Conservation (phyloP, 1,284 basidiomycete genomes). For the Porodaedalea pini region DNA sequence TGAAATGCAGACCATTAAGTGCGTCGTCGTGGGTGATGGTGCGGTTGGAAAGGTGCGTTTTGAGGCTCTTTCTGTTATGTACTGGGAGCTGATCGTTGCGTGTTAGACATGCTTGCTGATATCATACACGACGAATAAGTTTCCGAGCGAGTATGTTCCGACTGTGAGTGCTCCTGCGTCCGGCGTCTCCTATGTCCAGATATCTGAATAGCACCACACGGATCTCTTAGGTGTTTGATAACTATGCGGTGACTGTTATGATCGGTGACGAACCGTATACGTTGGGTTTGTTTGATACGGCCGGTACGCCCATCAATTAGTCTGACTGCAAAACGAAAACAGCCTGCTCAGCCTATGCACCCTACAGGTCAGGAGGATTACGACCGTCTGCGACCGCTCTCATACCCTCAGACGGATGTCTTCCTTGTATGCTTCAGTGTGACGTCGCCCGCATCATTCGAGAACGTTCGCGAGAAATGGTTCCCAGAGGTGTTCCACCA, state of each 20-base stretch:
- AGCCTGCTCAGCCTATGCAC: constrained; percentile 1
- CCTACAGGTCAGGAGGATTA: constrained; percentile 95
- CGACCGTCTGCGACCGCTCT: constrained; percentile 96
- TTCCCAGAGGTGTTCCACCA: constrained; percentile 99
- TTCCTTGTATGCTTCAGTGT: constrained; percentile 99
- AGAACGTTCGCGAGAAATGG: constrained; percentile 99
- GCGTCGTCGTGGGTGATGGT: constrained; percentile 99
- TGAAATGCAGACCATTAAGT: constrained; percentile 94
- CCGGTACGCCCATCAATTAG: constrained; percentile 52
- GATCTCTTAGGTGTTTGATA: constrained; percentile 79
- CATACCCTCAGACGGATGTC: constrained; percentile 99
- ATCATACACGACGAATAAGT: constrained; percentile 99
- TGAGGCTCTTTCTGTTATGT: constrained; percentile 19
- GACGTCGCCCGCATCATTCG: constrained; percentile 96
- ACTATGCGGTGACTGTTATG: constrained; percentile 99
- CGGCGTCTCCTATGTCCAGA: constrained; percentile 24
- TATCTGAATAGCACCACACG: too few species aligned
- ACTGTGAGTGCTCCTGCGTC: constrained; percentile 63
- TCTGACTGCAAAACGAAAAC: not conserved
- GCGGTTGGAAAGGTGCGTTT: constrained; percentile 94
- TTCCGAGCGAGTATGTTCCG: constrained; percentile 98
- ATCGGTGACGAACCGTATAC: constrained; percentile 99
- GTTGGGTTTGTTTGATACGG: constrained; percentile 97
- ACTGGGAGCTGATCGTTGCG: constrained; percentile 15
- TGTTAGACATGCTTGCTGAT: constrained; percentile 94